Evolutionary conservation across 345 rosid genomes (phyloP), one percentile per base, ranked within the genome.

Genomic region (Isatis tinctoria): DNA sequence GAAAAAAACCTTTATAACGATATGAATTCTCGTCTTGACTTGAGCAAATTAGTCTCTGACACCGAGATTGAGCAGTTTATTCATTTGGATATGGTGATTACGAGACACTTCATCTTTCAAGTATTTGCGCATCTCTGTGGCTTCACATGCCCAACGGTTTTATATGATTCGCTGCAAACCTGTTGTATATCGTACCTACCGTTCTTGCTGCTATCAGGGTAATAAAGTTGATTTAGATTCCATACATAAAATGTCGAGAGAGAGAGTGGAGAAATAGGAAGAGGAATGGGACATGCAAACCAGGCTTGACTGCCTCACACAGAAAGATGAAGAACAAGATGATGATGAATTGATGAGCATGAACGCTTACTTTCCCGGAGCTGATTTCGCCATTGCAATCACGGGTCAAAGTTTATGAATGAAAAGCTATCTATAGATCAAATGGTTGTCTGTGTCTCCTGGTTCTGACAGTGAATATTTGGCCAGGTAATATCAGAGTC

Each of bases 231-330:
- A 22, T 22, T 2, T 22, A 22, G 1, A 22, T 22, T 22, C 24
- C 24, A 22, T 22, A 22, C 24, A 22, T 22, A 22, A 22, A 22
- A 22, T 22, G 24, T 22, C 24, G 24, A 22, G 86, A 24, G 85
- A 83, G 37, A 74, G 28, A 67, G 36, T 84, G 77, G 87, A 65
- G 74, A 84, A 75, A 57, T 47, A 83, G 33, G 59, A 65, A 40
- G 96, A 76, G 72, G 67, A 80, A 45, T 94, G 95, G 95, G 81
- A 80, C 68, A 67, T 10, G 52, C 82, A 79, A 70, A 88, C 92
- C 41, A 79, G 88, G 24, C 35, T 82, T 64, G 65, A 76, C 30
- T 27, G 30, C 30, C 30, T 27, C 30, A 27, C 30, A 27, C 27
- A 13, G 48, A 51, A 32, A 60, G 60, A 43, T 28, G 56, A 20